Evolutionary conservation across 805 yeast genomes (phyloP).

Genomic region (Isabelozyma pseudorhagii): DNA sequence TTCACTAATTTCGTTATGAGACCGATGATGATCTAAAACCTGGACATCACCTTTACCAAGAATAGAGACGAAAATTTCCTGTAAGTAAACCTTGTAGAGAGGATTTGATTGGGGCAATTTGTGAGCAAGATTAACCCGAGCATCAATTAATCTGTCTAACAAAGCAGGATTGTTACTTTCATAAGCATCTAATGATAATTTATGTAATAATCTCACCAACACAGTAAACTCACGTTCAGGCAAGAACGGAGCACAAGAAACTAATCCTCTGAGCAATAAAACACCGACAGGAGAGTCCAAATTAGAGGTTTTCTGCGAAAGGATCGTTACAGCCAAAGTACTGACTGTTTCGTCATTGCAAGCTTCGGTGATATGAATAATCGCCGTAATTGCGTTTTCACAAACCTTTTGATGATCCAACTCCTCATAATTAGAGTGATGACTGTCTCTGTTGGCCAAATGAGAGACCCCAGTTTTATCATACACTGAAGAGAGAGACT

Average conservation of each 20-base stretch:
- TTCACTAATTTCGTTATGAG: slow-evolving; percentile 66
- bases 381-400: slow-evolving; percentile 66
- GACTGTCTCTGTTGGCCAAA: not conserved
- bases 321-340: slow-evolving; percentile 73
- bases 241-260: slow-evolving; percentile 58
- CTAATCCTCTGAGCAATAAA: slow-evolving; percentile 57
- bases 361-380: slow-evolving; percentile 60
- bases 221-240: slow-evolving; percentile 65
- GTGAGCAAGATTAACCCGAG: slow-evolving; percentile 47
- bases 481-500: slow-evolving; percentile 7
- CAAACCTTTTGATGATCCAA: slow-evolving; percentile 41
- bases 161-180: slow-evolving; percentile 37
- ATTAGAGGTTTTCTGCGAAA: slow-evolving; percentile 68
- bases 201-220: slow-evolving; percentile 56
- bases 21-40: slow-evolving; percentile 71
- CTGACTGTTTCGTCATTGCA: slow-evolving; percentile 72
- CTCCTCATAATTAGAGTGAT: slow-evolving; percentile 19
- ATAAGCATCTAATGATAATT: slow-evolving; percentile 44
- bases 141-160: slow-evolving; percentile 41
- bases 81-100: slow-evolving; percentile 54
- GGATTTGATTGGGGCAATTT: slow-evolving; percentile 37
- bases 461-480: slow-evolving; percentile 1
- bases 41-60: slow-evolving; percentile 79
- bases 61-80: slow-evolving; percentile 63
- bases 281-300: slow-evolving; percentile 51